A percentile compares a stretch with the other conserved stretches of the same genome.
These are phyloP conservation scores for Emergomyces pasteurianus DNA, from an alignment of 2,329 filamentous ascomycete genomes.

Conservation along the genomic window DNA sequence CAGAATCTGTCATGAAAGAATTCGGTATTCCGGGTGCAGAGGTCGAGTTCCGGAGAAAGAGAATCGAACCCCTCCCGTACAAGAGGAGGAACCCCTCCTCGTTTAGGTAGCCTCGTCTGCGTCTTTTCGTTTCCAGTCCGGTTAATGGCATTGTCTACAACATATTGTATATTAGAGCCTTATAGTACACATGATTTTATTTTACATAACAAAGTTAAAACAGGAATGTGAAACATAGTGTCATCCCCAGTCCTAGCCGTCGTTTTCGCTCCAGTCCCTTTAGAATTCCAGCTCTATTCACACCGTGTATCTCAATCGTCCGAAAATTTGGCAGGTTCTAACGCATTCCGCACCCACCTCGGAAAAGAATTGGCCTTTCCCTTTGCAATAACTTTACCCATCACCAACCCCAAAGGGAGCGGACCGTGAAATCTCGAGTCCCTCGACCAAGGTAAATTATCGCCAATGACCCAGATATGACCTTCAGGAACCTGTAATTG, in stretches of 20 bases:
- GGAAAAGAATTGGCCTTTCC: constrained; percentile 26
- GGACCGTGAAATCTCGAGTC: constrained; percentile 80
- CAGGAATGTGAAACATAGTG: not conserved
- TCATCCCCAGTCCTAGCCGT: not conserved
- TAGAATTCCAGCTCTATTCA: not conserved
- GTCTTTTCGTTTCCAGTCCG: constrained; percentile 11
- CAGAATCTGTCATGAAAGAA: constrained; percentile 73
- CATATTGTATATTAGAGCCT: constrained; percentile 29
- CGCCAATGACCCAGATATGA: constrained; percentile 83
- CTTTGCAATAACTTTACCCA: constrained; percentile 62
- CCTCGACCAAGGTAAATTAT: constrained; percentile 71
- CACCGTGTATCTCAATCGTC: constrained; percentile 7
- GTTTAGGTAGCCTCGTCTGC: constrained; percentile 26
- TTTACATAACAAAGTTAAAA: not conserved
- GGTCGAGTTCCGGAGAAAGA: constrained; percentile 73
- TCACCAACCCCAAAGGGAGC: constrained; percentile 70
- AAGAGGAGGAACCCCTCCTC: constrained; percentile 44
- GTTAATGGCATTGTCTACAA: constrained; percentile 16
- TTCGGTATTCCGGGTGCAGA: constrained; percentile 63
- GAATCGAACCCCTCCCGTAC: constrained; percentile 55
- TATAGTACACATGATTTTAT: constrained; percentile 5
- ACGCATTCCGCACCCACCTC: constrained; percentile 26
- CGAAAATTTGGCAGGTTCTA: constrained; percentile 21
- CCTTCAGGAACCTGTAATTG: constrained; percentile 63
- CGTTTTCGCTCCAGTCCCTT: not conserved